These are phyloP conservation scores for Botrytis hyacinthi DNA, from an alignment of 2,329 filamentous ascomycete genomes.

Conservation along the genomic window DNA sequence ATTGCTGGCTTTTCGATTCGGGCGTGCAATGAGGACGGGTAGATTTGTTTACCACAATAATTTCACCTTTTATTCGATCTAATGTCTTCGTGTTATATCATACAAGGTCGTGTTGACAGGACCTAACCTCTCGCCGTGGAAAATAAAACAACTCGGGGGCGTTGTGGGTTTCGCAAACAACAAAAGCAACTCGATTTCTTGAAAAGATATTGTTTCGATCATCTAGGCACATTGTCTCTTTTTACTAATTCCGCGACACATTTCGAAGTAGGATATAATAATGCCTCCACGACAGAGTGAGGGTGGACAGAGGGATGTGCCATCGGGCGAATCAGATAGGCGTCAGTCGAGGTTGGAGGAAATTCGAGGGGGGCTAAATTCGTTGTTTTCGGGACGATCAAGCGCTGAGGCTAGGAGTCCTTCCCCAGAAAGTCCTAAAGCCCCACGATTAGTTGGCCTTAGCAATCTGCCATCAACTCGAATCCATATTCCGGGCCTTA, in stretches of 20 bases:
- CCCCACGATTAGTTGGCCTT: constrained; percentile 43
- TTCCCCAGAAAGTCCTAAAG: constrained; percentile 46
- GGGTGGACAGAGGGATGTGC: constrained; percentile 23
- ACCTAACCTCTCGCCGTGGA: constrained; percentile 17
- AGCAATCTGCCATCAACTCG: constrained; percentile 44
- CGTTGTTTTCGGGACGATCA: constrained; percentile 34
- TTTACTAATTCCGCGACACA: constrained; percentile 22
- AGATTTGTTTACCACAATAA: constrained; percentile 8
- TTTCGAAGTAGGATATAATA: constrained; percentile 21
- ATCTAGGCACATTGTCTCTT: constrained; percentile 19
- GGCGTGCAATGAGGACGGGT: constrained; percentile 12
- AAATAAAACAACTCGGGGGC: constrained; percentile 26
- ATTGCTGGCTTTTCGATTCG: constrained; percentile 28
- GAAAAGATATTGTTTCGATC: constrained; percentile 12
- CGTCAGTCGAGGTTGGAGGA: constrained; percentile 31
- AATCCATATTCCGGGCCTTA: constrained; percentile 45
- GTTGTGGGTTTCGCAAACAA: constrained; percentile 27
- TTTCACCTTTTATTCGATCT: constrained; percentile 27
- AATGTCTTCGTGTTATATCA: constrained; percentile 31
- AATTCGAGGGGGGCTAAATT: constrained; percentile 31
- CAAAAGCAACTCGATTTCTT: constrained; percentile 23
- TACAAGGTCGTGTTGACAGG: constrained; percentile 34
- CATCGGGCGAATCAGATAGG: constrained; percentile 22
- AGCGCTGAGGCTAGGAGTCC: constrained; percentile 28
- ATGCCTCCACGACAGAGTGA: constrained; percentile 29